phyloP scores from a whole-genome alignment of 1,284 basidiomycete species.

The Cryptococcus jaspeensis region DNA sequence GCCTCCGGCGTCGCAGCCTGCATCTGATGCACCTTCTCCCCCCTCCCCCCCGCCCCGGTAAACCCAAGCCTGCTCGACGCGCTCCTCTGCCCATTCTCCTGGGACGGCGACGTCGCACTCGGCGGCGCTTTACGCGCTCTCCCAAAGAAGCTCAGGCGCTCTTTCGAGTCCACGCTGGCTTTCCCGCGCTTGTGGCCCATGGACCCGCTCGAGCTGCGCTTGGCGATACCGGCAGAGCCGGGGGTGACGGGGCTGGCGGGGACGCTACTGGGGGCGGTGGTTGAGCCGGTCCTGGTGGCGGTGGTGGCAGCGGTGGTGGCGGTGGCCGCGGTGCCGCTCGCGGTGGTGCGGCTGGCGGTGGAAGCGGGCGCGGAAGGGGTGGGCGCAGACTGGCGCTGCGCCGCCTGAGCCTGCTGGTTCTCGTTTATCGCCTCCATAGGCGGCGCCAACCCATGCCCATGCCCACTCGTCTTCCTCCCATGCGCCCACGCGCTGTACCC shows the following conservation, averaged over 20 bases:
- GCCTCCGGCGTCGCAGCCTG: constrained; percentile 31
- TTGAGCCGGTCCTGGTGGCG: constrained; percentile 17
- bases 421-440: constrained; percentile 34
- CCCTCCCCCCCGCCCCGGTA: background rate
- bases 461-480: constrained; percentile 36
- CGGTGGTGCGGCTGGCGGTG: background rate
- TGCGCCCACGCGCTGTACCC: constrained; percentile 31
- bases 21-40: constrained; percentile 27
- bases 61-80: constrained; percentile 21
- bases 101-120: constrained; percentile 49
- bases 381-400: background rate
- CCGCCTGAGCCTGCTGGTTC: constrained; percentile 9
- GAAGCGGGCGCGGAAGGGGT: background rate
- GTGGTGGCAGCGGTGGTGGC: constrained; percentile 6
- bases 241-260: constrained; percentile 43
- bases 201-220: constrained; percentile 45
- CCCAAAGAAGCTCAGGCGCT: constrained; percentile 65
- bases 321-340: background rate
- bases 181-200: constrained; percentile 49
- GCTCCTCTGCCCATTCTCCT: constrained; percentile 4
- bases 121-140: constrained; percentile 73
- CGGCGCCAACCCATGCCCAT: constrained; percentile 14
- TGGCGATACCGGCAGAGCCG: constrained; percentile 23
- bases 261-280: constrained; percentile 26
- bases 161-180: constrained; percentile 49